These are phyloP conservation scores for Wickerhamiella sorbophila DNA, from an alignment of 805 yeast species.

Conservation along the genomic window DNA sequence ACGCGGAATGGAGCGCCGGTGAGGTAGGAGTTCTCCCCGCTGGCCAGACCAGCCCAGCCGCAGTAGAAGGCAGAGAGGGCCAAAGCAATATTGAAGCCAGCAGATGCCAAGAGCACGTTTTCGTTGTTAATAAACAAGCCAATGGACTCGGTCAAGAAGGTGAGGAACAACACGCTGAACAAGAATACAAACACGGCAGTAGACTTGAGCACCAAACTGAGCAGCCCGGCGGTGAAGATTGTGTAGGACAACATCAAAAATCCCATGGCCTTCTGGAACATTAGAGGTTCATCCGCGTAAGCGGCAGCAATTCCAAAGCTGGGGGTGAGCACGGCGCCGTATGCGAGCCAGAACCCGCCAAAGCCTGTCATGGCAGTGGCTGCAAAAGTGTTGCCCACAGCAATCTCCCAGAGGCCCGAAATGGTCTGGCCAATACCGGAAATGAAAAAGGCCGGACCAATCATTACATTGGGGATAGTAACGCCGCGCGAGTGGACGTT, in stretches of 20 bases:
- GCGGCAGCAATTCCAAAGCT: conserved; percentile 37
- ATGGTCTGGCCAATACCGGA: conserved; percentile 48
- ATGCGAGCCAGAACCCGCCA: conserved; percentile 56
- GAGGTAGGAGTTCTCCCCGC: conserved; percentile 43
- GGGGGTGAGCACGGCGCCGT: conserved; percentile 40
- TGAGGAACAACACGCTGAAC: conserved; percentile 37
- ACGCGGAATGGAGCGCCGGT: conserved; percentile 20
- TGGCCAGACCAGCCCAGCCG: conserved; percentile 49
- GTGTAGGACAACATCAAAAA: conserved; percentile 50
- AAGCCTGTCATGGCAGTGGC: conserved; percentile 31
- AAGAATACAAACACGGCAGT: conserved; percentile 48
- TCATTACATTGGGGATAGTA: conserved; percentile 36
- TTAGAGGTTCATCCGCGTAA: conserved; percentile 23
- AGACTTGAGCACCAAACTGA: conserved; percentile 43
- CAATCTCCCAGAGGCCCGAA: conserved; percentile 57
- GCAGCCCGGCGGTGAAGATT: conserved; percentile 41
- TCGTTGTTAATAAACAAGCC: conserved; percentile 29
- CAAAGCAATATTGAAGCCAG: conserved; percentile 43
- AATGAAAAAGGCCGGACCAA: conserved; percentile 47
- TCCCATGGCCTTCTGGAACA: conserved; percentile 37
- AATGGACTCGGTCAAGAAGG: conserved; percentile 40
- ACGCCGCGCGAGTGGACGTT: conserved; percentile 49
- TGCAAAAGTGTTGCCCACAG: conserved; percentile 52
- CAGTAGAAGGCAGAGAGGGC: conserved; percentile 47
- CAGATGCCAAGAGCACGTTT: conserved; percentile 39